phyloP scores from a whole-genome alignment of 139 green algal genomes.

The Eudorina sp. region DNA sequence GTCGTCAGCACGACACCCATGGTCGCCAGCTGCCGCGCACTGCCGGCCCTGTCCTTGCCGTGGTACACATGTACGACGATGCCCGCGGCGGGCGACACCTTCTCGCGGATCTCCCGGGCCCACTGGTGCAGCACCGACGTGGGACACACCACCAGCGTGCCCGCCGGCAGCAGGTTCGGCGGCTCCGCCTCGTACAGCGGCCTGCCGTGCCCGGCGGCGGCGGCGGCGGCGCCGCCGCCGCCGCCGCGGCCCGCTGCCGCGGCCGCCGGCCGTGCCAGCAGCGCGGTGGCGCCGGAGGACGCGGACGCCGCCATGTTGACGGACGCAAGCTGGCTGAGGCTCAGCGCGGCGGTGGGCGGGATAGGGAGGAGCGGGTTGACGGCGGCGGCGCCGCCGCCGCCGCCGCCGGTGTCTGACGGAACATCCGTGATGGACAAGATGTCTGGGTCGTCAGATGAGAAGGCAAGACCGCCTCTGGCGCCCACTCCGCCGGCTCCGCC shows the following conservation, averaged over 20 bases:
- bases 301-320: constrained; percentile 18
- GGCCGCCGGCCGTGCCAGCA: background rate
- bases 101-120: constrained; percentile 79
- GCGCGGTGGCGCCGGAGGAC: background rate
- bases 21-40: constrained; percentile 54
- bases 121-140: constrained; percentile 93
- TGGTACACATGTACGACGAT: constrained; percentile 84
- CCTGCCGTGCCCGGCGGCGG: background rate
- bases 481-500: background rate
- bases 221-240: background rate
- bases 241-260: too few species aligned
- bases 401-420: background rate
- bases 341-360: background rate
- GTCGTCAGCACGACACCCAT: constrained; percentile 93
- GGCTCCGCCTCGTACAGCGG: constrained; percentile 23
- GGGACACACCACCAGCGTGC: constrained; percentile 89
- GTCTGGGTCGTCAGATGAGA: constrained; percentile 2
- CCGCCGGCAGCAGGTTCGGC: constrained; percentile 53
- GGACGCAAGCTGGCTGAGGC: constrained; percentile 1
- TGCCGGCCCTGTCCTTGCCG: constrained; percentile 66
- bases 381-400: background rate
- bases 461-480: background rate
- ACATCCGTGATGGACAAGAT: constrained; percentile 6
- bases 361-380: background rate
- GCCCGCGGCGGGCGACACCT: constrained; percentile 66